These are phyloP conservation scores for Heritiera littoralis DNA, from an alignment of 345 rosid genomes.

Conservation along the genomic window DNA sequence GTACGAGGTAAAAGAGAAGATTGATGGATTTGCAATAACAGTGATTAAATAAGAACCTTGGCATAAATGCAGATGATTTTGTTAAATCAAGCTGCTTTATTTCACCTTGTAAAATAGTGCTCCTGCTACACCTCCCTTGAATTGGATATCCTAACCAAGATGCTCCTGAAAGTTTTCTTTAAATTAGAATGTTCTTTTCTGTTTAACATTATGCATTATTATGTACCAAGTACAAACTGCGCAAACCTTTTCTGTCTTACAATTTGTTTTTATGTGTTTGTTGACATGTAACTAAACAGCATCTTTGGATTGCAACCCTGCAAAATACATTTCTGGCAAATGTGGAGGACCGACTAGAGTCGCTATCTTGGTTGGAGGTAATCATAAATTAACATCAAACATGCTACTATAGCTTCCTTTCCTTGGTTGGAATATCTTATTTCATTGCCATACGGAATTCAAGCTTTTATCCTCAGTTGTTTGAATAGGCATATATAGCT, in stretches of 20 bases:
- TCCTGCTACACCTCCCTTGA: too few species aligned
- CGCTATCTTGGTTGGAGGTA: constrained; percentile 53
- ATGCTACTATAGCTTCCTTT: not conserved
- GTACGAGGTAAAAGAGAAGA: not conserved
- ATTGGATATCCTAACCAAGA: not conserved
- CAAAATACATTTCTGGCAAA: constrained; percentile 44
- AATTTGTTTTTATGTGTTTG: not conserved
- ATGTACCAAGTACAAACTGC: not conserved
- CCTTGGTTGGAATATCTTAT: not conserved
- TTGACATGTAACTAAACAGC: constrained; percentile 23
- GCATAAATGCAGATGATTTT: not conserved
- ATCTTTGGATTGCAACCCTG: constrained; percentile 39
- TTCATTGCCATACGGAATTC: not conserved
- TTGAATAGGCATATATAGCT: not conserved
- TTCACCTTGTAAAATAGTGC: not conserved
- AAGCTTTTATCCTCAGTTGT: not conserved
- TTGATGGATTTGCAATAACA: not conserved
- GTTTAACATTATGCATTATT: too few species aligned
- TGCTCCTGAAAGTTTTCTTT: not conserved
- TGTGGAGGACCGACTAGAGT: constrained; percentile 50
- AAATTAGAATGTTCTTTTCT: not conserved
- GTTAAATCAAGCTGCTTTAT: not conserved
- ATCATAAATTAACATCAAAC: constrained; percentile 1
- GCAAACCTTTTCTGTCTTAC: not conserved
- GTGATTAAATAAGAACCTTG: not conserved